phyloP scores from a whole-genome alignment of 1,139 yeast species.

The Eremothecium cymbalariae region DNA sequence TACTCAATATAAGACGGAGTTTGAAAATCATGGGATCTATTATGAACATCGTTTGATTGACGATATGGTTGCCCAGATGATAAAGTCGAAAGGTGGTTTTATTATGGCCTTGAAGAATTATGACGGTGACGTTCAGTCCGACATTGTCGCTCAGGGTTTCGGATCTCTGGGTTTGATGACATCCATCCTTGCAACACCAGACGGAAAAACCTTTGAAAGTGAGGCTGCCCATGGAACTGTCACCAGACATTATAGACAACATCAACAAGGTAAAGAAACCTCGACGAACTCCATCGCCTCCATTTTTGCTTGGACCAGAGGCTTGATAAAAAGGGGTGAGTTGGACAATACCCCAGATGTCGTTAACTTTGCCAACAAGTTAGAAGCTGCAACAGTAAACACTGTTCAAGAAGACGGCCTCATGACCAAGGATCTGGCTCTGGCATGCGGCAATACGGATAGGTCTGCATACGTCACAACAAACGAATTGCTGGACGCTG shows the following conservation, averaged over 20 bases:
- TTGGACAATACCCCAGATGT: slow-evolving; percentile 82
- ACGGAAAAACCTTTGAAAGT: slow-evolving; percentile 89
- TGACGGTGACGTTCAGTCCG: slow-evolving; percentile 96
- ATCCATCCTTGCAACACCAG: slow-evolving; percentile 86
- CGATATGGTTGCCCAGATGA: slow-evolving; percentile 98
- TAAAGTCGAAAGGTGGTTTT: slow-evolving; percentile 90
- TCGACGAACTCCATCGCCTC: slow-evolving; percentile 99
- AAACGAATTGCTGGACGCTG: slow-evolving; percentile 83
- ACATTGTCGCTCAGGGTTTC: slow-evolving; percentile 95
- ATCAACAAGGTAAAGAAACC: slow-evolving; percentile 92
- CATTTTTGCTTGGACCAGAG: slow-evolving; percentile 94
- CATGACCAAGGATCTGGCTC: slow-evolving; percentile 94
- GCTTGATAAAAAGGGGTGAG: slow-evolving; percentile 82
- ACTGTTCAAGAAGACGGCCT: slow-evolving; percentile 78
- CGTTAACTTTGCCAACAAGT: slow-evolving; percentile 61
- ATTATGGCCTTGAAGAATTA: slow-evolving; percentile 93
- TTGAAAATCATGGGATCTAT: slow-evolving; percentile 77
- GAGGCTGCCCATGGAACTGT: slow-evolving; percentile 99
- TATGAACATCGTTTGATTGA: slow-evolving; percentile 94
- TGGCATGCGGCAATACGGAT: slow-evolving; percentile 78
- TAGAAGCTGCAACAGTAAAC: slow-evolving; percentile 78
- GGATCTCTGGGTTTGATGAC: slow-evolving; percentile 97
- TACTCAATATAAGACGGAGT: slow-evolving; percentile 53
- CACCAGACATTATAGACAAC: slow-evolving; percentile 90
- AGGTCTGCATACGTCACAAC: slow-evolving; percentile 77